These are phyloP conservation scores for Lactifluus piperatus DNA, from an alignment of 768 basidiomycete genomes.

Conservation along the genomic window DNA sequence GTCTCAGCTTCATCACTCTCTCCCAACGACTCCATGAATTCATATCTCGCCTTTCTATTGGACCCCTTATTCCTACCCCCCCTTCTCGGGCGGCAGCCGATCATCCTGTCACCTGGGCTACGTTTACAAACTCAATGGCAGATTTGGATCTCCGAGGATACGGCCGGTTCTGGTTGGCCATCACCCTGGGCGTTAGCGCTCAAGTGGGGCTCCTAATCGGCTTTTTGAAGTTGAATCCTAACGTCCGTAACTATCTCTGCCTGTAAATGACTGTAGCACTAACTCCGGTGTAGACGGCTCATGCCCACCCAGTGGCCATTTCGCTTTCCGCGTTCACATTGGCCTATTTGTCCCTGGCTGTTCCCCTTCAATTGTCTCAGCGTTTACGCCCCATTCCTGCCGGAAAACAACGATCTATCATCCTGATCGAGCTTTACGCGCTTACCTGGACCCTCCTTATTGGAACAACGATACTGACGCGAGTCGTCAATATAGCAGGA, in stretches of 20 bases:
- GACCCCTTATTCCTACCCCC: background rate
- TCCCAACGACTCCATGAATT: background rate
- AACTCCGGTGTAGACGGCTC: constrained; percentile 41
- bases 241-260: constrained; percentile 35
- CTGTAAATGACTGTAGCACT: background rate
- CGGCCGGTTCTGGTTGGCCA: constrained; percentile 54
- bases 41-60: background rate
- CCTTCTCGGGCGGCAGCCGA: constrained; percentile 9
- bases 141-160: constrained; percentile 29
- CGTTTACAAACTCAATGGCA: background rate
- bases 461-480: constrained; percentile 38
- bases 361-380: constrained; percentile 32
- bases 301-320: constrained; percentile 48
- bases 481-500: constrained; percentile 37
- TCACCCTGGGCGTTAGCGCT: constrained; percentile 36
- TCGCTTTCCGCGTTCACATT: constrained; percentile 41
- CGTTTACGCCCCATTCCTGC: constrained; percentile 26
- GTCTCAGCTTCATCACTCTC: constrained; percentile 25
- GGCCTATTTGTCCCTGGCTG: constrained; percentile 40
- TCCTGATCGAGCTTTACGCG: constrained; percentile 45
- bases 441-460: constrained; percentile 54
- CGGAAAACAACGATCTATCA: constrained; percentile 41
- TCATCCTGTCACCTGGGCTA: background rate
- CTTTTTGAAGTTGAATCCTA: constrained; percentile 52
- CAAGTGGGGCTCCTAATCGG: constrained; percentile 41